Percentiles rank a stretch among this genome's conserved stretches.
Evolutionary conservation across 495 filamentous ascomycete genomes (phyloP).

Genomic region (Parachaetomium inaequale): DNA sequence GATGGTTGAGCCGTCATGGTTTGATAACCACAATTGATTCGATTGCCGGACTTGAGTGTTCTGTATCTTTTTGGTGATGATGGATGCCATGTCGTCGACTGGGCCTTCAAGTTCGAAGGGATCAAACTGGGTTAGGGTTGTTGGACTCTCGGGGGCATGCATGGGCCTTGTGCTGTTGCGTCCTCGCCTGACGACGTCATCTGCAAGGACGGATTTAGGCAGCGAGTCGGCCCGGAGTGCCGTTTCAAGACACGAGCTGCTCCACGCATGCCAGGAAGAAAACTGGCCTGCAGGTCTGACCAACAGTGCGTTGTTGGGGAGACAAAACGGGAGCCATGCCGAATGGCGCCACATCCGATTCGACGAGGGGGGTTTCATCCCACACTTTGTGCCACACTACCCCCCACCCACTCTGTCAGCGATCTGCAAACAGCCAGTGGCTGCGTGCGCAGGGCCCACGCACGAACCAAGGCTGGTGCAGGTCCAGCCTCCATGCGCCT

Average conservation of each 20-base stretch:
- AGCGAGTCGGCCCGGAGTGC: neutral
- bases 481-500: slow-evolving; percentile 13
- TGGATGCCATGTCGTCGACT: neutral
- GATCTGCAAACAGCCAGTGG: slow-evolving; percentile 6
- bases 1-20: neutral
- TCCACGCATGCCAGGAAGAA: neutral
- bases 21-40: neutral
- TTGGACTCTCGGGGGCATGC: no score
- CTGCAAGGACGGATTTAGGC: neutral
- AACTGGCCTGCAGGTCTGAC: neutral
- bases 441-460: neutral
- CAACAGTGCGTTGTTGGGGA: neutral
- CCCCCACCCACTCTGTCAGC: neutral
- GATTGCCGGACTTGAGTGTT: neutral
- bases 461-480: slow-evolving; percentile 9
- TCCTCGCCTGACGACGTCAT: neutral
- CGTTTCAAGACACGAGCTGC: neutral
- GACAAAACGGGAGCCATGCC: neutral
- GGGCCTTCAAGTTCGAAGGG: neutral
- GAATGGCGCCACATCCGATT: neutral
- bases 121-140: neutral
- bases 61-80: neutral
- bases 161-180: neutral
- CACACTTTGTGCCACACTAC: neutral
- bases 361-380: neutral